Percentiles rank a stretch among this genome's conserved stretches.
Conservation (phyloP, 148 eudicot species). For the Chenopodium formosanum region DNA sequence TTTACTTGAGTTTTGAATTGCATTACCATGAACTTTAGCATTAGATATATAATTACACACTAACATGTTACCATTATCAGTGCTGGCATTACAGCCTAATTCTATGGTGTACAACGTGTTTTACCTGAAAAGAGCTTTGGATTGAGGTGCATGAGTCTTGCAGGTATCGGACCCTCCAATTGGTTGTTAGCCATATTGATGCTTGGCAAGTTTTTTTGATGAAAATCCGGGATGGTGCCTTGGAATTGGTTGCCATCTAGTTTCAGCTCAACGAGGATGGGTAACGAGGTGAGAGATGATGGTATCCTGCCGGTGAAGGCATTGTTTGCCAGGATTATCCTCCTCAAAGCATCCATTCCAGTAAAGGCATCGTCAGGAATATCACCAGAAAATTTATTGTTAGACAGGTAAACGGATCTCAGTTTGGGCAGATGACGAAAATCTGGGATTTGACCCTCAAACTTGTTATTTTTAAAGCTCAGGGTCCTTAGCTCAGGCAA, state of each 20-base stretch:
- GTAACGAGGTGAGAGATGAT: slow-evolving; percentile 41
- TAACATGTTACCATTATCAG: not conserved
- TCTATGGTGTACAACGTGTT: not conserved
- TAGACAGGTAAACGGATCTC: slow-evolving; percentile 50
- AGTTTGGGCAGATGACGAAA: slow-evolving; percentile 42
- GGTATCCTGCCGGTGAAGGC: slow-evolving; percentile 63
- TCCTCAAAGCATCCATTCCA: slow-evolving; percentile 67
- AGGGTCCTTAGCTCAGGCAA: slow-evolving; percentile 50
- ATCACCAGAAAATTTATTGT: slow-evolving; percentile 59
- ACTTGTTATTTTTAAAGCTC: slow-evolving; percentile 59
- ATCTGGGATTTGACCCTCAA: slow-evolving; percentile 59
- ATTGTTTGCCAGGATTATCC: slow-evolving; percentile 57
- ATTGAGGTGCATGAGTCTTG: slow-evolving; percentile 26
- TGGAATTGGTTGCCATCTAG: slow-evolving; percentile 65
- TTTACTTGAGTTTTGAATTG: not conserved
- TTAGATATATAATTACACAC: not conserved
- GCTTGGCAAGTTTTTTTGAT: slow-evolving; percentile 22
- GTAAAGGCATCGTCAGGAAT: slow-evolving; percentile 63
- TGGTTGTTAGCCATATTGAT: slow-evolving; percentile 64
- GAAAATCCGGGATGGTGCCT: slow-evolving; percentile 55
- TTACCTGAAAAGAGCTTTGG: slow-evolving; percentile 29
- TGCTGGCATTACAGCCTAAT: not conserved
- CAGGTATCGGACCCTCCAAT: slow-evolving; percentile 70
- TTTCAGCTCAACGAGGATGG: slow-evolving; percentile 53
- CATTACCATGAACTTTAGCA: not conserved